Percentiles rank a stretch among this genome's conserved stretches.
These are phyloP conservation scores for Gloeopeniophorella convolvens DNA, from an alignment of 768 basidiomycete species.

Conservation along the genomic window DNA sequence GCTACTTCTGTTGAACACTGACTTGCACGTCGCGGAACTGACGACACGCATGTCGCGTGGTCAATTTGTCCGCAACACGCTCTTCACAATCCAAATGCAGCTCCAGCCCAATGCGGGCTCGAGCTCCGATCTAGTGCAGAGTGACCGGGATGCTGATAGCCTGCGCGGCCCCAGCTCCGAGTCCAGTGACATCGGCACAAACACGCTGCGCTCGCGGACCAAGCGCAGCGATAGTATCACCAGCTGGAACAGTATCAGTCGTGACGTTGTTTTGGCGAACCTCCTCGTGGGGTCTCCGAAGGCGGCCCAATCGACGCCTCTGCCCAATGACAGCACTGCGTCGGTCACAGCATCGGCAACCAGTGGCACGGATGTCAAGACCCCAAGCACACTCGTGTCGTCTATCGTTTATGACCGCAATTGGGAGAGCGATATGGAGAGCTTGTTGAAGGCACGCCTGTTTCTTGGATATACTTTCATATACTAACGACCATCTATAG, in stretches of 20 bases:
- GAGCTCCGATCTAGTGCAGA: slow-evolving; percentile 54
- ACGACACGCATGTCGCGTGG: slow-evolving; percentile 81
- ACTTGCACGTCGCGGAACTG: slow-evolving; percentile 92
- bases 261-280: slow-evolving; percentile 40
- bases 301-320: slow-evolving; percentile 21
- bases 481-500: slow-evolving; percentile 32
- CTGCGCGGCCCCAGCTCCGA: slow-evolving; percentile 51
- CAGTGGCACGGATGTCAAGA: slow-evolving; percentile 35
- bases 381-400: slow-evolving; percentile 28
- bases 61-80: slow-evolving; percentile 91
- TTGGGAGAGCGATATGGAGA: slow-evolving; percentile 88
- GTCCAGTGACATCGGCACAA: slow-evolving; percentile 41
- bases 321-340: slow-evolving; percentile 54
- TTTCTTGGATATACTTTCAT: neutral
- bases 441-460: slow-evolving; percentile 63
- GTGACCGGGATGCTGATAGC: slow-evolving; percentile 67
- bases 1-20: slow-evolving; percentile 90
- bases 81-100: slow-evolving; percentile 79
- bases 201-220: slow-evolving; percentile 37
- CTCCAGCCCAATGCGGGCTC: slow-evolving; percentile 53
- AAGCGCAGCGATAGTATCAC: slow-evolving; percentile 80
- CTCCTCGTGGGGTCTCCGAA: slow-evolving; percentile 26
- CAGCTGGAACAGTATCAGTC: slow-evolving; percentile 77
- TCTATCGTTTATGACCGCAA: slow-evolving; percentile 49
- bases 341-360: slow-evolving; percentile 48